phyloP scores from a whole-genome alignment of 495 filamentous ascomycete genomes.

The Hyaloscypha finlandica region DNA sequence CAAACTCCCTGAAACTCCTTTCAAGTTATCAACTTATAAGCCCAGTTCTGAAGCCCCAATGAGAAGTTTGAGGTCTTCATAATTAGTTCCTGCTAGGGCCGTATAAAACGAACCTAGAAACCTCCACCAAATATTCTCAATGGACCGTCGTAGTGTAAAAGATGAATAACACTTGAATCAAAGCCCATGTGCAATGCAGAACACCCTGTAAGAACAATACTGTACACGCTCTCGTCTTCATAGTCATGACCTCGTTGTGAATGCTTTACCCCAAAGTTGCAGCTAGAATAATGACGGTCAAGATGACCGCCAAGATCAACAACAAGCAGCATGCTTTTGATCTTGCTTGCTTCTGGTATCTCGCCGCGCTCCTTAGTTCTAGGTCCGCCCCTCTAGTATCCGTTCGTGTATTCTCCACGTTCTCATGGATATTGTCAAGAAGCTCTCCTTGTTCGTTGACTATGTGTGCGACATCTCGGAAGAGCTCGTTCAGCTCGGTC shows the following conservation, averaged over 20 bases:
- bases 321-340: constrained; percentile 91
- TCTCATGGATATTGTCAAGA: constrained; percentile 84
- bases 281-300: constrained; percentile 86
- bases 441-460: constrained; percentile 90
- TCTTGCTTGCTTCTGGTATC: constrained; percentile 91
- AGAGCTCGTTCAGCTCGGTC: constrained; percentile 92
- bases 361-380: constrained; percentile 78
- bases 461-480: constrained; percentile 94
- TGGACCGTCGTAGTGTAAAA: not conserved
- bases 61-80: not conserved
- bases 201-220: constrained; percentile 10
- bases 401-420: constrained; percentile 77
- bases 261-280: constrained; percentile 63
- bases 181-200: not conserved
- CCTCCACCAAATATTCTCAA: not conserved
- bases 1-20: too few species aligned
- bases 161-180: not conserved
- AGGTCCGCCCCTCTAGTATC: constrained; percentile 82
- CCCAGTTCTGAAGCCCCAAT: not conserved
- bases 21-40: not conserved
- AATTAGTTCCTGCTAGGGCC: not conserved
- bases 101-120: not conserved
- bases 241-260: not conserved
- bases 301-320: constrained; percentile 84
- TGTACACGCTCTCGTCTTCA: not conserved